A percentile compares a stretch with the other conserved stretches of the same genome.
These are phyloP conservation scores for Parastagonospora avenae DNA, from an alignment of 2,329 filamentous ascomycete species.

Conservation along the genomic window DNA sequence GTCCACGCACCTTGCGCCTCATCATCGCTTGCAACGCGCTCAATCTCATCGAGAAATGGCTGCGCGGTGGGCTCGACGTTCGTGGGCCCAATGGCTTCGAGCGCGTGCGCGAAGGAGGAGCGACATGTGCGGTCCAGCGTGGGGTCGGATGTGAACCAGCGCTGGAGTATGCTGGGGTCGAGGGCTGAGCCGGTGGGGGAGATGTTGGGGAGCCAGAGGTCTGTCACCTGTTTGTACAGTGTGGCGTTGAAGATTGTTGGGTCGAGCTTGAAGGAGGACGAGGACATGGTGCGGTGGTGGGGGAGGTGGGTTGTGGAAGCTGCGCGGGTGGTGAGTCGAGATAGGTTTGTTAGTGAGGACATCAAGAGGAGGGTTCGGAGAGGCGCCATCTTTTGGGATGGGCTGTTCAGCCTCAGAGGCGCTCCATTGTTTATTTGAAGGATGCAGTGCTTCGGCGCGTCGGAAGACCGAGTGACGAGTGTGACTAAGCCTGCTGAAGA, in stretches of 20 bases:
- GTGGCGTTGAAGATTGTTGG: slow-evolving; percentile 46
- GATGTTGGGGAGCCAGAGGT: slow-evolving; percentile 48
- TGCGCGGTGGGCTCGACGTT: slow-evolving; percentile 38
- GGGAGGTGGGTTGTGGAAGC: slow-evolving; percentile 4
- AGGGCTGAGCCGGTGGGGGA: slow-evolving; percentile 29
- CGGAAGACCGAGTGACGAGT: not conserved
- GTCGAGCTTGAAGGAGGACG: slow-evolving; percentile 46
- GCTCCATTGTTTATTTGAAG: not conserved
- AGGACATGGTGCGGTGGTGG: slow-evolving; percentile 31
- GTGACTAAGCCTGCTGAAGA: not conserved
- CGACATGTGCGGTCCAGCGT: slow-evolving; percentile 47
- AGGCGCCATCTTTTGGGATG: not conserved
- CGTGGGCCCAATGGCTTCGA: slow-evolving; percentile 47
- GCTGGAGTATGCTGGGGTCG: slow-evolving; percentile 29
- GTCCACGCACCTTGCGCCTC: slow-evolving; percentile 39
- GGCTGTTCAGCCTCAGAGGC: not conserved
- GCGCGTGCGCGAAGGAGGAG: slow-evolving; percentile 39
- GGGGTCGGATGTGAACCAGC: slow-evolving; percentile 46
- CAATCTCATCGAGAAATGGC: slow-evolving; percentile 47
- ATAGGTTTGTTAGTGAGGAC: not conserved
- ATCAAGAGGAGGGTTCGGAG: not conserved
- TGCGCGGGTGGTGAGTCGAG: slow-evolving; percentile 6
- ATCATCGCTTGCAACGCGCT: slow-evolving; percentile 14
- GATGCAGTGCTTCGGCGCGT: not conserved
- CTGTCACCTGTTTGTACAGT: slow-evolving; percentile 44